Evolutionary conservation across 2,329 filamentous ascomycete species (phyloP).

Genomic region (Ilyonectria sp.): DNA sequence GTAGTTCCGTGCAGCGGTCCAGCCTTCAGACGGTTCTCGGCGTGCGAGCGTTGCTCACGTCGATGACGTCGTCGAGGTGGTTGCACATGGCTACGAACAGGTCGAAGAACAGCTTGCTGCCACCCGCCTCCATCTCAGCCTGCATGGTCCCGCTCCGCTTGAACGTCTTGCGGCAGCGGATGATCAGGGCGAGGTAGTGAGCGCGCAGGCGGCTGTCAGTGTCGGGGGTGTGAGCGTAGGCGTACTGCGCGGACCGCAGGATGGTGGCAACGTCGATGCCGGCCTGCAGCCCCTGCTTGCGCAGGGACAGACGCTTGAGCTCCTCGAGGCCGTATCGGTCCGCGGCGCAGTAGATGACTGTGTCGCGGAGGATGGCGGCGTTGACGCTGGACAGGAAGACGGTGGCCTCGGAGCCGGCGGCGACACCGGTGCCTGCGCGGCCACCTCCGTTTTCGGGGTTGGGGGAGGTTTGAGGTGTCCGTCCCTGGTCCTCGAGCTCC

Average conservation of each 20-base stretch:
- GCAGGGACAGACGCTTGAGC: conserved; percentile 90
- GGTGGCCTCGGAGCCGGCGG: conserved; percentile 64
- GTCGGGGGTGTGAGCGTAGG: conserved; percentile 95
- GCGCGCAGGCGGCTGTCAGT: conserved; percentile 93
- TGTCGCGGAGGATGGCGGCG: conserved; percentile 89
- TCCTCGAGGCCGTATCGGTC: conserved; percentile 93
- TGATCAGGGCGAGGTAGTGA: conserved; percentile 97
- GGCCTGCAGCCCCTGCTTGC: conserved; percentile 94
- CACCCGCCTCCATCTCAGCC: conserved; percentile 96
- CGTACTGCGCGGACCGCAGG: conserved; percentile 92
- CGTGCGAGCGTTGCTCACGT: conserved; percentile 79
- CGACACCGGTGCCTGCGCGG: conserved; percentile 61
- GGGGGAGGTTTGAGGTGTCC: conserved; percentile 65
- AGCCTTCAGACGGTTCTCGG: conserved; percentile 69
- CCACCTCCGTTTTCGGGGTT: conserved; percentile 64
- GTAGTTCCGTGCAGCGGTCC: conserved; percentile 24
- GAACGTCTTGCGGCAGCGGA: conserved; percentile 96
- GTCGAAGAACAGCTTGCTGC: conserved; percentile 94
- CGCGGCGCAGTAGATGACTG: conserved; percentile 93
- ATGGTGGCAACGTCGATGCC: conserved; percentile 94
- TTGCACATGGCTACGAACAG: conserved; percentile 98
- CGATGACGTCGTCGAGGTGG: conserved; percentile 95
- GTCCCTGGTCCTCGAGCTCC: conserved; percentile 81
- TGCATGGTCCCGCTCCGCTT: conserved; percentile 99
- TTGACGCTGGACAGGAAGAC: conserved; percentile 82